Conservation (phyloP, 225 moss, liverwort and hornwort genomes). For the Neckera pumila region DNA sequence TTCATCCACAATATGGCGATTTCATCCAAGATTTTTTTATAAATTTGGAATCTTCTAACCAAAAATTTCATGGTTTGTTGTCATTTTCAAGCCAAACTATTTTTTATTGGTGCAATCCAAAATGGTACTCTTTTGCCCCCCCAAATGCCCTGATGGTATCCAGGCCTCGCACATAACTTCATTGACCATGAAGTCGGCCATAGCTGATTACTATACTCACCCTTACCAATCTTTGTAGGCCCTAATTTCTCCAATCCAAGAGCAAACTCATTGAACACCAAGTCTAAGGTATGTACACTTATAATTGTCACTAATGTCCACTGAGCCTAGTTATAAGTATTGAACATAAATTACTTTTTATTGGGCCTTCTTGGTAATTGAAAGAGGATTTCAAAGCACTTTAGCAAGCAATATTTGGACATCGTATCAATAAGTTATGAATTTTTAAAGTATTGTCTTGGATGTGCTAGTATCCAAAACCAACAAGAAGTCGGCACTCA, state of each 20-base stretch:
- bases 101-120: too few species aligned
- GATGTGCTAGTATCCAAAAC: background rate
- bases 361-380: background rate
- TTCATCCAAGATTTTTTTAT: too few species aligned
- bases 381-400: background rate
- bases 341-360: background rate
- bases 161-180: too few species aligned
- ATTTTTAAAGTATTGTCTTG: background rate
- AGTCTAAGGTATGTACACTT: background rate
- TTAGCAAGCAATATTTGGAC: background rate
- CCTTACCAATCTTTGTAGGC: background rate
- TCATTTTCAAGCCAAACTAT: too few species aligned
- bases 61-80: too few species aligned
- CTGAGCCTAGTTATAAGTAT: accelerated
- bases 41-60: too few species aligned
- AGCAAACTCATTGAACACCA: background rate
- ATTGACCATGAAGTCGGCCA: background rate
- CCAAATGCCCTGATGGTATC: too few species aligned
- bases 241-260: background rate
- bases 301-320: background rate
- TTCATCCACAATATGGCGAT: too few species aligned
- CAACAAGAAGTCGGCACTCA: background rate
- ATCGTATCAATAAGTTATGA: background rate
- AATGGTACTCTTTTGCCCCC: too few species aligned
- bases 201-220: background rate